Base-by-base conservation (phyloP, 2,329 filamentous ascomycete species). In the Neodidymelliopsis sp. region DNA sequence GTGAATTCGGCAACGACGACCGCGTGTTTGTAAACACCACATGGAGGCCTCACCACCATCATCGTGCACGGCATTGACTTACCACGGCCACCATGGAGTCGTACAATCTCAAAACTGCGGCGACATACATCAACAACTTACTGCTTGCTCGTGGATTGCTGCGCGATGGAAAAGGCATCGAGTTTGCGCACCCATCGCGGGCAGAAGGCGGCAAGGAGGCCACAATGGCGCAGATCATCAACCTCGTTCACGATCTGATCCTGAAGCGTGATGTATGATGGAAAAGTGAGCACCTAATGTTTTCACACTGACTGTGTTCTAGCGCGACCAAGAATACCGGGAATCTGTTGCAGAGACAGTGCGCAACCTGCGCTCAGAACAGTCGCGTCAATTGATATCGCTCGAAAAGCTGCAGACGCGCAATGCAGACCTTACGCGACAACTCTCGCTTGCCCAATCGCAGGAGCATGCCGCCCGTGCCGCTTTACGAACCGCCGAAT, bases 191-290 rank as follows among this genome's bases (percentile, higher is more conserved):
- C 54, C 87, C 89, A 7, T 84, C 84, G 42, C 79, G 84, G 55
- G 81, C 80, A 50, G 83, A 86, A 56, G 81, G 81, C 13, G 84
- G 83, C 13, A 79, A 84, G 27, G 81, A 82, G 66, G 83, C 82
- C 39, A 89, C 89, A 13, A 93, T 94, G 86, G 88, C 89, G 15
- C 84, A 86, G 59, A 87, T 97, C 62, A 96, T 99, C 76, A 89
- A 93, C 68, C 82, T 99, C 18, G 85, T 99, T 37, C 96, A 99
- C 73, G 94, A 99, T 69, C 75, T 99, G 61, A 90, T 99, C 50
- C 73, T 97, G 52, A 84, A 92, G 59, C 85, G 92, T 78, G 94
- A 99, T 72, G 91, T 96, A 78, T 63, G 85, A 9, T 15, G 15
- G 19, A 29, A 3, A 13, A 10, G 15, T 7, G 1, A 12, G 6